Conservation (phyloP, 331 rosid species). For the Quercus lobata region DNA sequence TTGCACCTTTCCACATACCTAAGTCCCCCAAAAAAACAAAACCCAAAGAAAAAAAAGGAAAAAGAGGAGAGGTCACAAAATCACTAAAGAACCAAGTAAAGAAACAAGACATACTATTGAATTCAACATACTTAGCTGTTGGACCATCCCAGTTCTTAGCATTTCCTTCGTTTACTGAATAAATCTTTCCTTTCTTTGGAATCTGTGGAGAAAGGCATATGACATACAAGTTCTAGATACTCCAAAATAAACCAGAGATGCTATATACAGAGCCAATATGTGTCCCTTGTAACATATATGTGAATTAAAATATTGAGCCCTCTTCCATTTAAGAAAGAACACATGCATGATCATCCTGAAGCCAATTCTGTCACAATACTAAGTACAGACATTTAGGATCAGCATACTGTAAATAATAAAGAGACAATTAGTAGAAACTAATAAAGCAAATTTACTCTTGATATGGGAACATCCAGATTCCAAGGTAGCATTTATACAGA, state of each 20-base stretch:
- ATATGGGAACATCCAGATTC: neutral
- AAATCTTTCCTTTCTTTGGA: slow-evolving; percentile 81
- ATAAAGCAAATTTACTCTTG: neutral
- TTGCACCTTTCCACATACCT: slow-evolving; percentile 86
- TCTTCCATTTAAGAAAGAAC: neutral
- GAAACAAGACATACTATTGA: slow-evolving; percentile 12
- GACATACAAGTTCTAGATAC: slow-evolving; percentile 11
- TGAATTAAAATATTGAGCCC: neutral
- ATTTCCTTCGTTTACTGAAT: slow-evolving; percentile 96
- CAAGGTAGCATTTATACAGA: neutral
- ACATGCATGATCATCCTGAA: neutral
- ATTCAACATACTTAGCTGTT: slow-evolving; percentile 51
- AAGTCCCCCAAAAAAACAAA: neutral
- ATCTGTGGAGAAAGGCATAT: slow-evolving; percentile 39
- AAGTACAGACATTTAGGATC: neutral
- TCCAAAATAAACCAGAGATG: neutral
- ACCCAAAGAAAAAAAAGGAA: slow-evolving; percentile 5
- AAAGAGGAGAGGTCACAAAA: slow-evolving; percentile 20
- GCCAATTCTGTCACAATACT: neutral
- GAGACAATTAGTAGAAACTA: neutral
- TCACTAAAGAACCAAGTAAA: slow-evolving; percentile 25
- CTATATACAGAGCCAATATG: neutral
- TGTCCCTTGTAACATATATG: neutral
- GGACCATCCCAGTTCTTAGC: slow-evolving; percentile 94
- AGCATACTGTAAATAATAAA: neutral